Evolutionary conservation across 2,329 filamentous ascomycete species (phyloP).

Genomic region (Colletotrichum sp.): DNA sequence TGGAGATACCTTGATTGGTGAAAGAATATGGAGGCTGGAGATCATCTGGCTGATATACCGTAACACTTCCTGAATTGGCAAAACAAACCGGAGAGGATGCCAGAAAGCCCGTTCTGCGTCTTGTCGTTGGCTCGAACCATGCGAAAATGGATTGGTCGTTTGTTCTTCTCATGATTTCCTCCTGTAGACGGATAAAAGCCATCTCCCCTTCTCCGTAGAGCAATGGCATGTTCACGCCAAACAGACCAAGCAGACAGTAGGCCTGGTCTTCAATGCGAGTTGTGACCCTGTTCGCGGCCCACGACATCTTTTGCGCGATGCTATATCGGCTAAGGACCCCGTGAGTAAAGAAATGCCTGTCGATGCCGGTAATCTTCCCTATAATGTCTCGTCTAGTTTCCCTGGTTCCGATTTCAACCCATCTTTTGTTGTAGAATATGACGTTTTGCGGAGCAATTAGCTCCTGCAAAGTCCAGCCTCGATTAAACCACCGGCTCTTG

Average conservation of each 20-base stretch:
- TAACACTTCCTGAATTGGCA: neutral
- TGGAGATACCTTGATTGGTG: neutral
- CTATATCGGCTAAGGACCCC: neutral
- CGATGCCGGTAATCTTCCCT: neutral
- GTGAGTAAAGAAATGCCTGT: neutral
- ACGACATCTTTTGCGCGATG: neutral
- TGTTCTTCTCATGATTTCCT: neutral
- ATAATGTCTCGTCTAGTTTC: fast-evolving
- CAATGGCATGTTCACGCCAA: neutral
- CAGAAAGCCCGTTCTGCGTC: neutral
- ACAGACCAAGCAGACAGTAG: fast-evolving
- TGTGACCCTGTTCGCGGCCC: neutral
- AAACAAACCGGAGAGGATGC: fast-evolving
- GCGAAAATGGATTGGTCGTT: neutral
- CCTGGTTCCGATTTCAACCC: neutral
- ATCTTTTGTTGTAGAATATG: neutral
- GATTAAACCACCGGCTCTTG: constrained; percentile 9
- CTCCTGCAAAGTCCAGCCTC: constrained; percentile 20
- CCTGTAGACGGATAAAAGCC: neutral
- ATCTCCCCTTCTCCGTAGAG: neutral
- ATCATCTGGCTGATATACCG: fast-evolving
- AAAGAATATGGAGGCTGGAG: neutral
- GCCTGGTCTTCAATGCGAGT: neutral
- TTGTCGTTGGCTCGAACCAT: neutral
- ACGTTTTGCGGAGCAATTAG: neutral